Evolutionary conservation across 2,329 filamentous ascomycete genomes (phyloP).

Genomic region (Parastagonospora nodorum): DNA sequence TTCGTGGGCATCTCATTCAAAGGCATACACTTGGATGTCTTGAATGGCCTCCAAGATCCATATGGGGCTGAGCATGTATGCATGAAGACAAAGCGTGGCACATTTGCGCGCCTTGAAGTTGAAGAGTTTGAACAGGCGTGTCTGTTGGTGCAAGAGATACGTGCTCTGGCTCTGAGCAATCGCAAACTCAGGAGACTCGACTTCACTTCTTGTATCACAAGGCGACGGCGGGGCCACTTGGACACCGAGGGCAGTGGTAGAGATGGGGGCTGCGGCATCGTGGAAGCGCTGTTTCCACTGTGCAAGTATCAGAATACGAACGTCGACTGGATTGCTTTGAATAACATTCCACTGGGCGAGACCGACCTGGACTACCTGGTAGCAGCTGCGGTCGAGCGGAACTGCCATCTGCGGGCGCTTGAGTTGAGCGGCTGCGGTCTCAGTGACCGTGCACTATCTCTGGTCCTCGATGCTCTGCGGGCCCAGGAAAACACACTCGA

Average conservation of each 20-base stretch:
- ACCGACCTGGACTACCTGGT: slow-evolving; percentile 71
- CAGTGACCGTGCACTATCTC: slow-evolving; percentile 62
- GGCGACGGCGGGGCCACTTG: slow-evolving; percentile 53
- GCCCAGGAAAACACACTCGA: slow-evolving; percentile 71
- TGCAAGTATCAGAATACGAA: slow-evolving; percentile 70
- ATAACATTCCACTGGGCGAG: slow-evolving; percentile 71
- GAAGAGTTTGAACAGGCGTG: slow-evolving; percentile 61
- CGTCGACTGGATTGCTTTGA: slow-evolving; percentile 72
- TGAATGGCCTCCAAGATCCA: slow-evolving; percentile 66
- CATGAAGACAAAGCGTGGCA: slow-evolving; percentile 60
- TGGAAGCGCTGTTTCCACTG: slow-evolving; percentile 70
- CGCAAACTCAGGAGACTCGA: slow-evolving; percentile 66
- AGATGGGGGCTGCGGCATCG: slow-evolving; percentile 70
- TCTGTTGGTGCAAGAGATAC: slow-evolving; percentile 70
- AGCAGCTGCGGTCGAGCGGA: slow-evolving; percentile 68
- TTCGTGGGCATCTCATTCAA: slow-evolving; percentile 72
- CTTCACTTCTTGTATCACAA: slow-evolving; percentile 66
- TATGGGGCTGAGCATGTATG: slow-evolving; percentile 68
- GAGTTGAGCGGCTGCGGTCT: slow-evolving; percentile 69
- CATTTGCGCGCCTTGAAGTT: slow-evolving; percentile 59
- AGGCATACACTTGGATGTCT: slow-evolving; percentile 64
- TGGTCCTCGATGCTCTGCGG: slow-evolving; percentile 67
- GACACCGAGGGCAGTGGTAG: slow-evolving; percentile 53
- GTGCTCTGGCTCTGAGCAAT: slow-evolving; percentile 69
- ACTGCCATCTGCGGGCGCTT: slow-evolving; percentile 68